phyloP scores from a whole-genome alignment of 352 stramenopile genomes.

The Phytophthora multivora region DNA sequence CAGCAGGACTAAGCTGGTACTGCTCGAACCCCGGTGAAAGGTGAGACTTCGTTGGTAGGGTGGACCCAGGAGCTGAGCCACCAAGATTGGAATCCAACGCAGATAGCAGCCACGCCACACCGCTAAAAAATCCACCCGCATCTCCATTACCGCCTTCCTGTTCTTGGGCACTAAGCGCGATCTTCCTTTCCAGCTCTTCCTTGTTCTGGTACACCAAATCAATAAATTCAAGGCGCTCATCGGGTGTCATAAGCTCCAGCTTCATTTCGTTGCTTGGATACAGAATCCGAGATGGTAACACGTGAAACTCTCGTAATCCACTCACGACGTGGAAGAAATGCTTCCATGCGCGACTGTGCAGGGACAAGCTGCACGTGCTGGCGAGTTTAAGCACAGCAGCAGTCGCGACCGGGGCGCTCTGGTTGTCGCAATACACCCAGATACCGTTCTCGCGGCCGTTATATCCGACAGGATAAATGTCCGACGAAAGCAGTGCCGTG shows the following conservation, averaged over 20 bases:
- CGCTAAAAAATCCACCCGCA: constrained; percentile 66
- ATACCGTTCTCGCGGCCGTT: constrained; percentile 61
- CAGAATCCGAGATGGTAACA: constrained; percentile 56
- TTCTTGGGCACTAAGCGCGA: constrained; percentile 47
- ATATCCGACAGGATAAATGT: constrained; percentile 66
- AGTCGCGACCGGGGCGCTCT: constrained; percentile 69
- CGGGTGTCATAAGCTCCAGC: constrained; percentile 46
- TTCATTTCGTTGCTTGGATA: constrained; percentile 34
- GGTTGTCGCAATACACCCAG: constrained; percentile 68
- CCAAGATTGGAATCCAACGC: constrained; percentile 60
- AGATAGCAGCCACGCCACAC: constrained; percentile 74
- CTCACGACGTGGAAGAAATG: constrained; percentile 68
- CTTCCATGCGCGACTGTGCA: constrained; percentile 61
- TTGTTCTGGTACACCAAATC: constrained; percentile 65
- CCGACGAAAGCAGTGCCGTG: constrained; percentile 59
- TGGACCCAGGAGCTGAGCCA: constrained; percentile 17
- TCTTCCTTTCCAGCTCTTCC: constrained; percentile 51
- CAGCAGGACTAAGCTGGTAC: constrained; percentile 38
- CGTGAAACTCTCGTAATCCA: constrained; percentile 67
- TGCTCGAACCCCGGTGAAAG: constrained; percentile 37
- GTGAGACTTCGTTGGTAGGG: constrained; percentile 18
- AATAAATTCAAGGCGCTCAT: constrained; percentile 63
- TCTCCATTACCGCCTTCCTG: constrained; percentile 19
- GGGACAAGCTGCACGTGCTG: constrained; percentile 55
- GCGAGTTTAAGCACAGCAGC: constrained; percentile 75